A percentile compares a stretch with the other conserved stretches of the same genome.
Evolutionary conservation across 169 alveolate genomes (phyloP).

Genomic region (Eimeria acervulina): DNA sequence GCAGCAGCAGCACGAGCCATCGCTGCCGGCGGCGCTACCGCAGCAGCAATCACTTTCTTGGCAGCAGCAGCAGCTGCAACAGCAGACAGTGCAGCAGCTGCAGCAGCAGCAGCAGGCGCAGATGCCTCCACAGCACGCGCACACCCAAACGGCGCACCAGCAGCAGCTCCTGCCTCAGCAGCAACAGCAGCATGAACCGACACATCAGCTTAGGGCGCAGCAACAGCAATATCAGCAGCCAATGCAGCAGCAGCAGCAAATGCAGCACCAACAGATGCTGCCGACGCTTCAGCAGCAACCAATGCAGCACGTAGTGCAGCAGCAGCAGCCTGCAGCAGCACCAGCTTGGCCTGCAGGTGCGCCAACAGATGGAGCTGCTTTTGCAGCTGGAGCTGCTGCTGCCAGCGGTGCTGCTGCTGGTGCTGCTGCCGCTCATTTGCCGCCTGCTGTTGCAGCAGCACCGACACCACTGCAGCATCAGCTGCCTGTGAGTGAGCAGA

Average conservation of each 20-base stretch:
- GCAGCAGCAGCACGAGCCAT: background rate
- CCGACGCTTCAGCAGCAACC: background rate
- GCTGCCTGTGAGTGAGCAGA: background rate
- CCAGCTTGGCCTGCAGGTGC: background rate
- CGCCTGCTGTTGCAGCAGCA: slow-evolving; percentile 23
- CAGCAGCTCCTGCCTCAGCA: background rate
- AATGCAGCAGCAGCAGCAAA: slow-evolving; percentile 11
- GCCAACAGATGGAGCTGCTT: background rate
- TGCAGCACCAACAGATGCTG: background rate
- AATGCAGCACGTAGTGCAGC: background rate
- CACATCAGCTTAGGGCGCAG: slow-evolving; percentile 3
- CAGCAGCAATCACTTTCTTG: slow-evolving; percentile 23
- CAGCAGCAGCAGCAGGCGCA: slow-evolving; percentile 41
- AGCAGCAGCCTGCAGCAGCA: slow-evolving; percentile 32
- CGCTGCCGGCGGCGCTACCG: background rate
- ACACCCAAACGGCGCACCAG: background rate
- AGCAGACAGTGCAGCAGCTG: background rate
- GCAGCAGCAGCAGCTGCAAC: slow-evolving; percentile 62
- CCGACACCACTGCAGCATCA: slow-evolving; percentile 37
- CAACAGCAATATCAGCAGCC: background rate
- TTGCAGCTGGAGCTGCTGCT: background rate
- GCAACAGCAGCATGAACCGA: background rate
- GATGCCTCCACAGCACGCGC: background rate
- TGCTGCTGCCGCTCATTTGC: background rate
- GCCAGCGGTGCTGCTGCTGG: background rate